Percentiles rank a stretch among this genome's conserved stretches.
Evolutionary conservation across 257 asterid species (phyloP).

Genomic region (Cynanchum wilfordii): DNA sequence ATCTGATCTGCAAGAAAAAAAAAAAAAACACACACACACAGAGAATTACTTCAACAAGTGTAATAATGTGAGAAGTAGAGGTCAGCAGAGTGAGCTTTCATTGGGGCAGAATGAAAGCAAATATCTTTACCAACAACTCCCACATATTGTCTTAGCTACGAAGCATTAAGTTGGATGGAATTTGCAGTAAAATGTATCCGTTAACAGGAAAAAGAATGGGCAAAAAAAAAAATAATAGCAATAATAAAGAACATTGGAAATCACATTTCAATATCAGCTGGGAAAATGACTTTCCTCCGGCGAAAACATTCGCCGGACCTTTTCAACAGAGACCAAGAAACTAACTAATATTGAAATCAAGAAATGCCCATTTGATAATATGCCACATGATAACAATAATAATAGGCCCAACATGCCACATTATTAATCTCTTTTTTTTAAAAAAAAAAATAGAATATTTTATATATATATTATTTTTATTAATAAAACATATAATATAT

Average conservation of each 20-base stretch:
- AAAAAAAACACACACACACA: not conserved
- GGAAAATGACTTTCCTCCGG: slow-evolving; percentile 17
- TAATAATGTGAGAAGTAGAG: not conserved
- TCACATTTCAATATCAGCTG: not conserved
- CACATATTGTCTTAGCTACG: slow-evolving; percentile 30
- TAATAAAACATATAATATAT: too few relatives aligned
- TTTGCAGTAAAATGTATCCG: not conserved
- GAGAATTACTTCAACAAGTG: not conserved
- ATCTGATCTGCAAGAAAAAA: not conserved
- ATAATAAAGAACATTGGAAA: not conserved
- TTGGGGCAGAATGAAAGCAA: not conserved
- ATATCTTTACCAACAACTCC: slow-evolving; percentile 40
- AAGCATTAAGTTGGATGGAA: slow-evolving; percentile 25
- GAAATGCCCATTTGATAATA: slow-evolving; percentile 15
- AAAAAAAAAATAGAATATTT: too few relatives aligned
- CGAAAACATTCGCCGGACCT: too few relatives aligned
- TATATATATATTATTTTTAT: too few relatives aligned
- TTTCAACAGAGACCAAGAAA: too few relatives aligned
- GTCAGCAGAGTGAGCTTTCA: slow-evolving; percentile 13
- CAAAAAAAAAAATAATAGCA: too few relatives aligned
- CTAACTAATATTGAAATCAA: slow-evolving; percentile 4
- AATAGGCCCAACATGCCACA: too few relatives aligned
- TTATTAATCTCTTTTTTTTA: too few relatives aligned
- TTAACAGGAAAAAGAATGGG: not conserved
- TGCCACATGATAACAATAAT: not conserved